Evolutionary conservation across 441 rosid species (phyloP).

Genomic region (Capsella rubella): DNA sequence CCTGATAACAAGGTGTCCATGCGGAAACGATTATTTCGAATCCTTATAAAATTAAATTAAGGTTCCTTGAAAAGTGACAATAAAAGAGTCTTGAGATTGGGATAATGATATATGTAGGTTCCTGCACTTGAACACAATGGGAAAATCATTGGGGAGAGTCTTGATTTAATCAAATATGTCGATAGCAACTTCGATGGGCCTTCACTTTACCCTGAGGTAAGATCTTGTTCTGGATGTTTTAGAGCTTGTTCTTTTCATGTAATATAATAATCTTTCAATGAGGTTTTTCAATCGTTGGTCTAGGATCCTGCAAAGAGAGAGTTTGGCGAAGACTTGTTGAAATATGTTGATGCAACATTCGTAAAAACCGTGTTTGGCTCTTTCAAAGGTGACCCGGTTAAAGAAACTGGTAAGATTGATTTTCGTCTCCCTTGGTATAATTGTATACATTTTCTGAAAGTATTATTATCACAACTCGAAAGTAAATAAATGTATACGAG

Average conservation of each 20-base stretch:
- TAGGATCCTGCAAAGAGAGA: slow-evolving; percentile 77
- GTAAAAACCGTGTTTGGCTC: slow-evolving; percentile 50
- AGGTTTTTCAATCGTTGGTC: neutral
- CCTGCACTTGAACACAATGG: slow-evolving; percentile 80
- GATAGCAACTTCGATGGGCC: slow-evolving; percentile 80
- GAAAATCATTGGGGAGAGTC: slow-evolving; percentile 74
- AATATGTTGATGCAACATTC: slow-evolving; percentile 58
- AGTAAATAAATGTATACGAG: neutral
- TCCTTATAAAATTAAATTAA: neutral
- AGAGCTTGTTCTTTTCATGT: slow-evolving; percentile 15
- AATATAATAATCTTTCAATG: slow-evolving; percentile 1
- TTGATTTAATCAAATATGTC: slow-evolving; percentile 73
- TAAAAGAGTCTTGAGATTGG: neutral
- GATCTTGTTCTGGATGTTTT: slow-evolving; percentile 10
- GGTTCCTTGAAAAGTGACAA: neutral
- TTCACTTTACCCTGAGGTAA: slow-evolving; percentile 72
- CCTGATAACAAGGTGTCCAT: slow-evolving; percentile 70
- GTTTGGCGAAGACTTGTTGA: slow-evolving; percentile 71
- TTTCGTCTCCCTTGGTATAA: neutral
- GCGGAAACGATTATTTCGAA: neutral
- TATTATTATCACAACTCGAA: neutral
- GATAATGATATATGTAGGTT: slow-evolving; percentile 50
- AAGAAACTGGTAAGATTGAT: slow-evolving; percentile 59
- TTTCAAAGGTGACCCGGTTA: slow-evolving; percentile 65
- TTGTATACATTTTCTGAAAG: neutral